Evolutionary conservation across 306 rosid species (phyloP), one percentile per base, ranked within the genome.

Genomic region (Acmispon strigosus): DNA sequence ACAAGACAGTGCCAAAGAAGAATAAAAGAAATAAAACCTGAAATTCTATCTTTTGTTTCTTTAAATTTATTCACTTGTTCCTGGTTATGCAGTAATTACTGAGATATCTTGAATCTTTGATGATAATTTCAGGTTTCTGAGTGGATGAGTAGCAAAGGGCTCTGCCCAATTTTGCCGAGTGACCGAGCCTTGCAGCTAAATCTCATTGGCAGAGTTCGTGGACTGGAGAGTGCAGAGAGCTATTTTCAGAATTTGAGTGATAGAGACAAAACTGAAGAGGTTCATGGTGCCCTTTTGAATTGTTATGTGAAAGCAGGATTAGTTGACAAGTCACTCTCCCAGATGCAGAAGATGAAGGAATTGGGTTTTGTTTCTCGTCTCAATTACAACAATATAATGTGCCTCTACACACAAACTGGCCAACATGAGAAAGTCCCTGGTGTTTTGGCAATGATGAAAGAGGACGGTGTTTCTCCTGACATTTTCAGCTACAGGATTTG

Each of bases 261-360:
- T 27, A 27, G 87, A 18, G 70, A 77, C 36, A 84, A 88, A 80
- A 75, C 72, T 24, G 74, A 60, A 8, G 81, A 86, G 54, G 65
- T 39, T n/a, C 86, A 88, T 57, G 87, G 95, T 34, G 87, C 94
- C 67, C 92, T 88, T 63, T 74, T 90, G 75, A 84, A 77, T 60
- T 90, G 96, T 83, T 90, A 86, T 71, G 90, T 81, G 13, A 81
- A 90, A 61, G 90, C 86, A 60, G 84, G 87, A 72, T 66, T 79
- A 19, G 58, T 84, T 79, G 95, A 86, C 16, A 86, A 81, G 77
- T 82, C 95, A 72, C 88, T 88, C 36, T 72, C 86, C 29, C 85
- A 56, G 53, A 51, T 90, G 94, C 81, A 84, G 64, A 86, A 75
- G 68, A 86, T 90, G 81, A 86, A 83, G 70, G 84, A 90, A n/a